Conservation (phyloP, 1,284 basidiomycete species). For the Pseudozyma sp. region DNA sequence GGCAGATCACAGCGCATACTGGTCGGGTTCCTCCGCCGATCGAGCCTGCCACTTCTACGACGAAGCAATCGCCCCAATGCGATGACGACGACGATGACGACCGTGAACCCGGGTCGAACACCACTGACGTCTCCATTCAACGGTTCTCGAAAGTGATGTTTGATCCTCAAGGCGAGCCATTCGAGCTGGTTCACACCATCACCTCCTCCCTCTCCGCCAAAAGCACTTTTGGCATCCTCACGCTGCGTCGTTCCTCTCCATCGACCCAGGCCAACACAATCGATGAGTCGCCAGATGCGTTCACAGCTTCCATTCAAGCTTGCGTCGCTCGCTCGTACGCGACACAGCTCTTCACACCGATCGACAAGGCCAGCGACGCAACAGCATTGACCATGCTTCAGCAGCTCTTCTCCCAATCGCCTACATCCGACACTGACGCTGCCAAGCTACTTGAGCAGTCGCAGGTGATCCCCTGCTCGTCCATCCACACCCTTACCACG, state of each 20-base stretch:
- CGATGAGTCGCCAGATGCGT: background rate
- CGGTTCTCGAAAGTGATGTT: background rate
- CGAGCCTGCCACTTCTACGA: background rate
- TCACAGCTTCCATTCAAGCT: conserved; percentile 1
- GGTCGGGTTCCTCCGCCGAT: conserved; percentile 37
- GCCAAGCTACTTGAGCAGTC: background rate
- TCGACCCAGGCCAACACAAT: background rate
- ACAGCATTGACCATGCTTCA: background rate
- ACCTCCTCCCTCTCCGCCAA: conserved; percentile 12
- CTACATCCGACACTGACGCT: background rate
- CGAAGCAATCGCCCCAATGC: conserved; percentile 4
- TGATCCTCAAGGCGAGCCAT: background rate
- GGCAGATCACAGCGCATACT: conserved; percentile 64
- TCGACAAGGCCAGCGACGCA: background rate
- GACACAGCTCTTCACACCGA: conserved; percentile 22
- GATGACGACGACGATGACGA: conserved; percentile 45
- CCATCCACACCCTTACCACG: conserved; percentile 9
- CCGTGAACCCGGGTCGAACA: conserved; percentile 32
- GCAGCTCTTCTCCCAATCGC: background rate
- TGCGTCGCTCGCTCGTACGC: conserved; percentile 11
- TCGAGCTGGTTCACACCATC: conserved; percentile 15
- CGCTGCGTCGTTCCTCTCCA: conserved; percentile 3
- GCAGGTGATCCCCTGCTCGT: conserved; percentile 24
- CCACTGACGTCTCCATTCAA: conserved; percentile 11
- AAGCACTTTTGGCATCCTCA: conserved; percentile 34